Percentiles rank a stretch among this genome's conserved stretches.
Evolutionary conservation across 2,329 filamentous ascomycete genomes (phyloP).

Genomic region (Stagonosporopsis chrysanthemi): DNA sequence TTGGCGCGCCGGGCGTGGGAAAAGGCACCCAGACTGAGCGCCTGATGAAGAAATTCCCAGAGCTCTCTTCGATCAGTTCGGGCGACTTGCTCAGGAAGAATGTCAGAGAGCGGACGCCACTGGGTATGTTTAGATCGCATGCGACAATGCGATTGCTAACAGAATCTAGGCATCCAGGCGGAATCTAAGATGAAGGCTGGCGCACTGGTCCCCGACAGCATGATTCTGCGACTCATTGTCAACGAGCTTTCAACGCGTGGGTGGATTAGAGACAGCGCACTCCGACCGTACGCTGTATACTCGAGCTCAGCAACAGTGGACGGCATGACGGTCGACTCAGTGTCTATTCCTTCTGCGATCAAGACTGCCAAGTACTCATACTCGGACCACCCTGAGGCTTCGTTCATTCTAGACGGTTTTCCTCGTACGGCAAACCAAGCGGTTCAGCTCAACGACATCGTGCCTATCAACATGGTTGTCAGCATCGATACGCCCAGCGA

Average conservation of each 20-base stretch:
- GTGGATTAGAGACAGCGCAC: constrained; percentile 70
- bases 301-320: constrained; percentile 44
- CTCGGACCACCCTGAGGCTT: constrained; percentile 76
- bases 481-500: constrained; percentile 84
- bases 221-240: constrained; percentile 91
- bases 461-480: constrained; percentile 95
- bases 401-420: constrained; percentile 96
- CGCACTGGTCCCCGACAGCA: constrained; percentile 86
- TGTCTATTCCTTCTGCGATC: constrained; percentile 52
- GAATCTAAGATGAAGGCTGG: constrained; percentile 88
- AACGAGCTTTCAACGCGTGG: constrained; percentile 85
- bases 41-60: constrained; percentile 83
- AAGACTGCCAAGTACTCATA: constrained; percentile 52
- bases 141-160: constrained; percentile 21
- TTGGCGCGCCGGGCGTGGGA: constrained; percentile 95
- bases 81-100: constrained; percentile 91
- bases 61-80: constrained; percentile 90
- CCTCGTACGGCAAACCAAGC: constrained; percentile 88
- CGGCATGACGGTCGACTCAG: constrained; percentile 50
- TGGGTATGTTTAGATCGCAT: constrained; percentile 65
- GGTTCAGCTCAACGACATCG: constrained; percentile 74
- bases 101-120: constrained; percentile 84
- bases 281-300: constrained; percentile 57
- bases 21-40: constrained; percentile 96
- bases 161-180: constrained; percentile 78